Evolutionary conservation across 306 rosid genomes (phyloP), one percentile per base, ranked within the genome.

Genomic region (Cicer bijugum): DNA sequence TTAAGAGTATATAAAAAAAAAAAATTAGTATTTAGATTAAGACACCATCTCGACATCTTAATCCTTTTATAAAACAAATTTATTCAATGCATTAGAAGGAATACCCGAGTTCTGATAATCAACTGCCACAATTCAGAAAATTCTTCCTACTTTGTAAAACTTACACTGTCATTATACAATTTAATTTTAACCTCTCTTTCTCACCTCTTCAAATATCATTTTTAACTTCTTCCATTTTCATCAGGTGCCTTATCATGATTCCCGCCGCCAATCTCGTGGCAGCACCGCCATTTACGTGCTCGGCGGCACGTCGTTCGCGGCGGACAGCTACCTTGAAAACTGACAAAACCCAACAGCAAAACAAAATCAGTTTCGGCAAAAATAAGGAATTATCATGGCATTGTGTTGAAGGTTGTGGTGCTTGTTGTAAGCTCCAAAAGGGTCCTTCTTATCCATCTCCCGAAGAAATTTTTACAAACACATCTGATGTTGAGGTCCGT

Each of bases 401-500:
- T 14, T 94, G 98, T 82, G 91, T 88, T 9, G 92, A 91, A 78
- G 85, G 91, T 12, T 94, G 98, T 50, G 98, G 98, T 0, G 97
- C 97, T 43, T 94, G 97, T 80, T 91, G 98, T 78, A 91, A 88
- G 80, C 92, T 94, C 17, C 80, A 84, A 40, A 91, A 86, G 48
- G 97, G 91, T 15, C 90, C 94, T 7, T 89, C 92, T 80, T 91
- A 89, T 59, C 72, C 89, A 68, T 78, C 96, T 5, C 96, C 95
- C 0, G 92, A 88, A 82, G 97, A 94, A 83, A 85, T 88, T 68
- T 88, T 94, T 82, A 65, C 57, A 0, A 85, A 89, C 69, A 75
- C 92, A 70, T 81, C 85, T 8, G 88, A 94, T 44, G 48, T 87
- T 74, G 79, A 88, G 94, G 98, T 69, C 16, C 8, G 2, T 66